Percentiles rank a stretch among this genome's conserved stretches.
Evolutionary conservation across 345 rosid species (phyloP).

Genomic region (Hirschfeldia incana): DNA sequence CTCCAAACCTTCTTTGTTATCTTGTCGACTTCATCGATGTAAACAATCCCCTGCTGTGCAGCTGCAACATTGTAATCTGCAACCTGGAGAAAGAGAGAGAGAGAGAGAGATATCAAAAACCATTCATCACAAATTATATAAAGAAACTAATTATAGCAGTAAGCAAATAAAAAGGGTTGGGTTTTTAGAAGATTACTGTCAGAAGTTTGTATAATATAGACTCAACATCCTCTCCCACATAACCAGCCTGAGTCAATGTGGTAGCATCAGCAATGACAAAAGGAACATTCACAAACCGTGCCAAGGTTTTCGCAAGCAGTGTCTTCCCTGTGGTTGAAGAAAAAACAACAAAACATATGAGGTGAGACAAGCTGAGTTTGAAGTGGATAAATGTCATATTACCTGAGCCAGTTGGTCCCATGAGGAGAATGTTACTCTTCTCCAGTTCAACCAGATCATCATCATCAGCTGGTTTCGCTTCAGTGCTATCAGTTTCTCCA

Average conservation of each 20-base stretch:
- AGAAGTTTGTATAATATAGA: slow-evolving; percentile 97
- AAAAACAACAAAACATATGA: slow-evolving; percentile 39
- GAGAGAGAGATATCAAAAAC: slow-evolving; percentile 1
- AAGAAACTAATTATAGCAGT: neutral
- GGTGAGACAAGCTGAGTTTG: neutral
- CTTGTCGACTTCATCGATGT: slow-evolving; percentile 98
- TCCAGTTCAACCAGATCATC: slow-evolving; percentile 93
- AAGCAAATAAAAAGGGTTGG: neutral
- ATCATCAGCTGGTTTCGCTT: slow-evolving; percentile 54
- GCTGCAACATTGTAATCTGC: slow-evolving; percentile 98
- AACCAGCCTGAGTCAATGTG: slow-evolving; percentile 98
- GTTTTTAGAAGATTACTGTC: slow-evolving; percentile 47
- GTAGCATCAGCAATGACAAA: slow-evolving; percentile 97
- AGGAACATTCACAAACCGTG: slow-evolving; percentile 96
- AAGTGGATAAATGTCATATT: slow-evolving; percentile 10
- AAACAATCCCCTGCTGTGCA: slow-evolving; percentile 99
- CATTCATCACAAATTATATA: neutral
- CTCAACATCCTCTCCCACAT: slow-evolving; percentile 99
- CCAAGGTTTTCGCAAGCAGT: slow-evolving; percentile 94
- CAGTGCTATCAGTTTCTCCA: slow-evolving; percentile 47
- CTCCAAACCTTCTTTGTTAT: slow-evolving; percentile 87
- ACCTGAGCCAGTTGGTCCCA: slow-evolving; percentile 99
- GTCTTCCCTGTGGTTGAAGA: slow-evolving; percentile 97
- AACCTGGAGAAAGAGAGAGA: slow-evolving; percentile 50
- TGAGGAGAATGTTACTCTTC: slow-evolving; percentile 96